These are phyloP conservation scores for Populus davidiana DNA, from an alignment of 345 rosid genomes.

Conservation along the genomic window DNA sequence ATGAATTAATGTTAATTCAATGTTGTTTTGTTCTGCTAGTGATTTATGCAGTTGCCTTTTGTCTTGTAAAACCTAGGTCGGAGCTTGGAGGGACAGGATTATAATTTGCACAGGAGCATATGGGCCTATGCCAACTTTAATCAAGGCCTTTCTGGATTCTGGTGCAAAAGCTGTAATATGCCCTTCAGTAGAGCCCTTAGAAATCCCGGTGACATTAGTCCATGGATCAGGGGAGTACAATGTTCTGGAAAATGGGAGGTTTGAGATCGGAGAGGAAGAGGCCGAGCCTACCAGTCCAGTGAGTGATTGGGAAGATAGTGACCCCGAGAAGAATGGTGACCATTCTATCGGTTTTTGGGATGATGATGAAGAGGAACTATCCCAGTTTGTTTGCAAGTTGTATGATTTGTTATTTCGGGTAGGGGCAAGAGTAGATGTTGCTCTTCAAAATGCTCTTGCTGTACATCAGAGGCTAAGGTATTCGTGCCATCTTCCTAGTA, in stretches of 20 bases:
- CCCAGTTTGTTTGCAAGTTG: constrained; percentile 63
- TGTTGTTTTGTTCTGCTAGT: not conserved
- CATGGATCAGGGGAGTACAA: constrained; percentile 51
- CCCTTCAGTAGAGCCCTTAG: constrained; percentile 68
- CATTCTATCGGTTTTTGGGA: constrained; percentile 55
- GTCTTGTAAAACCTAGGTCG: constrained; percentile 48
- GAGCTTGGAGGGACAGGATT: constrained; percentile 98
- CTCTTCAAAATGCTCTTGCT: constrained; percentile 69
- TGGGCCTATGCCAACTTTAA: constrained; percentile 63
- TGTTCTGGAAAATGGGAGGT: constrained; percentile 57
- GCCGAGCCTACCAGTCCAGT: constrained; percentile 52
- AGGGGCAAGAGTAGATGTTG: constrained; percentile 64
- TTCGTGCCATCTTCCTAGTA: constrained; percentile 72
- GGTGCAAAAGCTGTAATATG: constrained; percentile 89
- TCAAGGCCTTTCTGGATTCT: constrained; percentile 67
- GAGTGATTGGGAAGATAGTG: constrained; percentile 98
- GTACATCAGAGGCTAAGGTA: constrained; percentile 65
- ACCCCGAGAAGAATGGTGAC: constrained; percentile 48
- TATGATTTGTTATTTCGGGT: constrained; percentile 69
- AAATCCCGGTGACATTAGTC: constrained; percentile 43
- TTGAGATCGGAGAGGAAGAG: constrained; percentile 94
- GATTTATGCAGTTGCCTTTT: not conserved
- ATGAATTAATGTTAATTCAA: not conserved
- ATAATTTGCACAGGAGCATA: constrained; percentile 79
- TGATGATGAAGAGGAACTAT: constrained; percentile 67